Evolutionary conservation across 2,329 filamentous ascomycete species (phyloP), one percentile per base, ranked within the genome.

Genomic region (Trichoderma koningii): DNA sequence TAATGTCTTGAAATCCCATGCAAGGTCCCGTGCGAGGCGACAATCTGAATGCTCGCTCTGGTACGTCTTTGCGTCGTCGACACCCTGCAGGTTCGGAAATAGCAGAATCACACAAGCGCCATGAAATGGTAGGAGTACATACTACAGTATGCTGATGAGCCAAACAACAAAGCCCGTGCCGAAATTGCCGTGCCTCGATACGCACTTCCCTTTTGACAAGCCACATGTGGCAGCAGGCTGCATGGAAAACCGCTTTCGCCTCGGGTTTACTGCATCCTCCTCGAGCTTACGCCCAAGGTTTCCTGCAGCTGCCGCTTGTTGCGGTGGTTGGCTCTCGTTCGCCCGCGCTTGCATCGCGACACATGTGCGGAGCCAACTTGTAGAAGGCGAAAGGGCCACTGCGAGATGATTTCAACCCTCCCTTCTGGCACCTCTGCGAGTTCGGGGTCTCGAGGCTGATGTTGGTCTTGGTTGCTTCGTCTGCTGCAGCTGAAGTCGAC

Each of bases 11-110:
- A 55, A 26, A 26, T 47, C 26, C 26, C 30, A 53, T 63, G 50
- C 50, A 63, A 63, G 60, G 50, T 63, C 51, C 60, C 60, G 50
- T 63, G 50, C 41, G 60, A 63, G 50, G 60, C 60, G 50, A 63
- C 28, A 34, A 4, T 7, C 28, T 30, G 26, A 34, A 6, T 15
- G 28, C 44, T 30, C 12, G 17, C 7, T 12, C 51, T 15, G 30
- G 21, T 14, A 34, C 34, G 12, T 14, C 34, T 45, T 45, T 26
- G 14, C 23, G 50, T 28, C n/a, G 17, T 26, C 48, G 17, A 38
- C 53, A 63, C 60, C 60, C 60, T 63, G 41, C 26, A 63, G 14
- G 15, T 30, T 34, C 28, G 26, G 17, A 19, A 15, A 28, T 15
- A 30, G 14, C n/a, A 41, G 12, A 41, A 23, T 5, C 17, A 28